A percentile compares a stretch with the other conserved stretches of the same genome.
phyloP scores from a whole-genome alignment of 2,329 filamentous ascomycete species.

The Zasmidium citrigriseum region DNA sequence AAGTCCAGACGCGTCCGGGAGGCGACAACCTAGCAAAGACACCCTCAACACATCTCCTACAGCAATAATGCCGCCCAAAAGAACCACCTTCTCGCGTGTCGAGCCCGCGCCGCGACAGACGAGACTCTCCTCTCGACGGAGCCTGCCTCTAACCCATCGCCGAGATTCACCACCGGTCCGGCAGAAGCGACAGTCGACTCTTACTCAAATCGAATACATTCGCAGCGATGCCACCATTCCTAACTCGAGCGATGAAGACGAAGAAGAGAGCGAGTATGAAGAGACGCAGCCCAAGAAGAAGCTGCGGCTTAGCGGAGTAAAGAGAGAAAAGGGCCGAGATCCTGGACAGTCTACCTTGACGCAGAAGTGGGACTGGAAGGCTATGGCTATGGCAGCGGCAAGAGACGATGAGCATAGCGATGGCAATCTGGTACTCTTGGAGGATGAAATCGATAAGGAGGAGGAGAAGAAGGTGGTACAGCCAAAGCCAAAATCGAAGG shows the following conservation, averaged over 20 bases:
- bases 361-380: constrained; percentile 8
- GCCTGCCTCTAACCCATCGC: constrained; percentile 5
- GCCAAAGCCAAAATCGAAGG: not conserved
- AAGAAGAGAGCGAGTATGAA: constrained; percentile 3
- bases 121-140: constrained; percentile 11
- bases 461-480: not conserved
- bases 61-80: constrained; percentile 15
- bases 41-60: not conserved
- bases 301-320: not conserved
- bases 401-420: constrained; percentile 7
- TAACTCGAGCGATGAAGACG: constrained; percentile 9
- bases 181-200: constrained; percentile 19
- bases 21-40: not conserved
- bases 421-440: not conserved
- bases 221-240: constrained; percentile 3
- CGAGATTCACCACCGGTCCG: constrained; percentile 8
- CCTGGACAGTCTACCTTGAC: constrained; percentile 9
- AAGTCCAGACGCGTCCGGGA: constrained; percentile 2
- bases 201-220: constrained; percentile 25
- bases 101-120: constrained; percentile 15
- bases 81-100: constrained; percentile 8
- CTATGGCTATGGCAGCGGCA: not conserved
- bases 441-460: not conserved
- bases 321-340: not conserved
- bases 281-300: constrained; percentile 1